Conservation (phyloP, 139 green algal genomes). For the Picochlorum sp. region DNA sequence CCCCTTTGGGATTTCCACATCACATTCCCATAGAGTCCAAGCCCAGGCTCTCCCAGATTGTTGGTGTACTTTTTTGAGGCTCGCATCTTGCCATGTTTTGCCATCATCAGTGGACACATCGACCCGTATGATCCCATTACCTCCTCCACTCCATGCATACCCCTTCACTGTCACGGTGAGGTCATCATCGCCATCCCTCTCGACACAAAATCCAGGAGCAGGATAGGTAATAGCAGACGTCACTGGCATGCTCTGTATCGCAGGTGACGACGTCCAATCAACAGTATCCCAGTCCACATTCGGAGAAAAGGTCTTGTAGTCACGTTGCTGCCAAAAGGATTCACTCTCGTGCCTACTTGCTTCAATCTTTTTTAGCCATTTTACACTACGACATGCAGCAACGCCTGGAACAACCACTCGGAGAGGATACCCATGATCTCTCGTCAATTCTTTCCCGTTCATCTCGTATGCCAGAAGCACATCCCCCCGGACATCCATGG, state of each 20-base stretch:
- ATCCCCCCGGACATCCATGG: conserved; percentile 42
- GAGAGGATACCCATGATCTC: conserved; percentile 74
- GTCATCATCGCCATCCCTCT: conserved; percentile 21
- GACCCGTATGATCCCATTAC: conserved; percentile 65
- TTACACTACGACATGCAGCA: conserved; percentile 65
- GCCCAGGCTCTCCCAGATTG: conserved; percentile 45
- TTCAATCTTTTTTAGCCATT: conserved; percentile 68
- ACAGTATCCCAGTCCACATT: conserved; percentile 72
- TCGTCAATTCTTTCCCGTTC: conserved; percentile 71
- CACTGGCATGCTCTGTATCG: conserved; percentile 66
- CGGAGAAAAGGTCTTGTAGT: conserved; percentile 89
- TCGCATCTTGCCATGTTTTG: conserved; percentile 52
- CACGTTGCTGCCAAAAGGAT: conserved; percentile 69
- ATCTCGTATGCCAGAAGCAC: conserved; percentile 89
- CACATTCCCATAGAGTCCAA: conserved; percentile 64
- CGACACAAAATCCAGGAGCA: conserved; percentile 10
- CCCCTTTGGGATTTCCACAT: conserved; percentile 39
- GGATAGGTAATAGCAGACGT: conserved; percentile 65
- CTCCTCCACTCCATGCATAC: conserved; percentile 72
- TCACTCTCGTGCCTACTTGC: conserved; percentile 44
- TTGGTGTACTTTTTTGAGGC: conserved; percentile 21
- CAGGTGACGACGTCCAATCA: conserved; percentile 57
- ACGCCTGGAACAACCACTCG: conserved; percentile 66
- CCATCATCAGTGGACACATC: conserved; percentile 75
- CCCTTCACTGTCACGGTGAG: conserved; percentile 39